Evolutionary conservation across 2,329 filamentous ascomycete species (phyloP).

Genomic region (Penicillium sp.): DNA sequence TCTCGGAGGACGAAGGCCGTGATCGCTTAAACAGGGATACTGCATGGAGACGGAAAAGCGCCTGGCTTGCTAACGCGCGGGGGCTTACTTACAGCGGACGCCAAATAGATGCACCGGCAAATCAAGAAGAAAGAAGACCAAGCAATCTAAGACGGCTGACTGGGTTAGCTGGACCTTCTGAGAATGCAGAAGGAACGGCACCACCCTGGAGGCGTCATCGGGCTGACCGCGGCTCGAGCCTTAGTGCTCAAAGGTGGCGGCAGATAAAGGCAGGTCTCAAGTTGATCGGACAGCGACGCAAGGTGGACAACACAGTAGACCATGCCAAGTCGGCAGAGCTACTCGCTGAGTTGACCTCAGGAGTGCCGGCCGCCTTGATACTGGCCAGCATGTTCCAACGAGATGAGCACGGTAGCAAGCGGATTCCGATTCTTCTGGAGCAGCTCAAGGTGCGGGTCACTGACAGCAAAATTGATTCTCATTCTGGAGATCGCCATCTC

Average conservation of each 20-base stretch:
- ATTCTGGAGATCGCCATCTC: conserved; percentile 59
- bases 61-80: no score
- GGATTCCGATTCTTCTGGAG: conserved; percentile 88
- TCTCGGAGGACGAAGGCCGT: conserved; percentile 68
- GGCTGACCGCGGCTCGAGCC: conserved; percentile 60
- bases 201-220: conserved; percentile 45
- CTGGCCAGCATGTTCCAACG: conserved; percentile 95
- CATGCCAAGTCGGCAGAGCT: conserved; percentile 92
- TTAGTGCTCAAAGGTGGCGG: conserved; percentile 74
- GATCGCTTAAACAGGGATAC: no score
- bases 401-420: conserved; percentile 88
- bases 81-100: no score
- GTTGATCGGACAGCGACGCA: conserved; percentile 65
- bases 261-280: conserved; percentile 86
- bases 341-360: conserved; percentile 87
- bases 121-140: conserved; percentile 46
- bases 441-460: conserved; percentile 82
- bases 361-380: conserved; percentile 84
- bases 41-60: no score
- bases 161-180: conserved; percentile 51
- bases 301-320: conserved; percentile 75
- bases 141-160: conserved; percentile 60
- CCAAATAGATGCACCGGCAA: no score
- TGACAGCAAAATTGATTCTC: conserved; percentile 62
- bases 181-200: conserved; percentile 55